Evolutionary conservation across 2,329 filamentous ascomycete species (phyloP).

Genomic region (Alternaria hordeiaustralica): DNA sequence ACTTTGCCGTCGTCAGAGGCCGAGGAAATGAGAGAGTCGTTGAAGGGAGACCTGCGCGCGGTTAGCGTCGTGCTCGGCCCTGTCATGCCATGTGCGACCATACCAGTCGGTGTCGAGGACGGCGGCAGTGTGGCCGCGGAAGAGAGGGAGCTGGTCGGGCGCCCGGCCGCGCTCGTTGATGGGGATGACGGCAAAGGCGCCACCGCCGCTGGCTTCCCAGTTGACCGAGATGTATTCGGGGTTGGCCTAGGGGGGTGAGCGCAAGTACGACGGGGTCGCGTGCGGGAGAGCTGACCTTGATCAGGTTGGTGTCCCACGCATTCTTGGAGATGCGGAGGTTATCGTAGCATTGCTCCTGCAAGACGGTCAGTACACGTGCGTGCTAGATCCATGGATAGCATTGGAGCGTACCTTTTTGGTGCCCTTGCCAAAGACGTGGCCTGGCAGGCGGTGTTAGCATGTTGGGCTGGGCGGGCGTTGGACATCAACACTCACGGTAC

Average conservation of each 20-base stretch:
- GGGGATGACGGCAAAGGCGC: slow-evolving; percentile 95
- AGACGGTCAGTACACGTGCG: slow-evolving; percentile 15
- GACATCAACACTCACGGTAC: slow-evolving; percentile 62
- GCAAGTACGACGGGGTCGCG: slow-evolving; percentile 36
- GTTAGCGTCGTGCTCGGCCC: slow-evolving; percentile 19
- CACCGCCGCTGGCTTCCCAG: slow-evolving; percentile 95
- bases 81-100: slow-evolving; percentile 5
- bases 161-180: slow-evolving; percentile 86
- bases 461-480: slow-evolving; percentile 34
- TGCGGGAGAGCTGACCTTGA: slow-evolving; percentile 73
- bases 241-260: slow-evolving; percentile 71
- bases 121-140: slow-evolving; percentile 92
- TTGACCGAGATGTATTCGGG: slow-evolving; percentile 96
- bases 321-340: slow-evolving; percentile 97
- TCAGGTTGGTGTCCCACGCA: slow-evolving; percentile 98
- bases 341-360: slow-evolving; percentile 92
- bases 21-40: slow-evolving; percentile 90
- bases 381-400: neutral
- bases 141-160: slow-evolving; percentile 91
- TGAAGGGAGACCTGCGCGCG: slow-evolving; percentile 82
- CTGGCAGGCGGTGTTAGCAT: slow-evolving; percentile 57
- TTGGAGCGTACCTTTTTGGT: slow-evolving; percentile 74
- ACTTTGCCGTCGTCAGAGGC: slow-evolving; percentile 97
- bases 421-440: slow-evolving; percentile 96
- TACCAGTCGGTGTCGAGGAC: slow-evolving; percentile 98